phyloP scores from a whole-genome alignment of 2,329 filamentous ascomycete species.

The Curvularia lunata region DNA sequence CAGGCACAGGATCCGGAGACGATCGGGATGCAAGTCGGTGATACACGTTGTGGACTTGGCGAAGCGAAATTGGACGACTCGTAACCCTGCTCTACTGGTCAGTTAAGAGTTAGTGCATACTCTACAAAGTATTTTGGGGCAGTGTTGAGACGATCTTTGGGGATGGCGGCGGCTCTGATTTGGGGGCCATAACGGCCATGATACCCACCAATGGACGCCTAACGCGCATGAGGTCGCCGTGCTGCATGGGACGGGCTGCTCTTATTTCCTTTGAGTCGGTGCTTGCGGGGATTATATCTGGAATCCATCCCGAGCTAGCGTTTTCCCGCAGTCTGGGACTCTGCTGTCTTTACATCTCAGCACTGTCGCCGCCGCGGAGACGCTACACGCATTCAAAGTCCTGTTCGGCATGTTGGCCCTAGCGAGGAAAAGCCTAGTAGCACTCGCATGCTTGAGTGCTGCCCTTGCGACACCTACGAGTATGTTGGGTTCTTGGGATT shows the following conservation, averaged over 20 bases:
- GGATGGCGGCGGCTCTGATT: neutral
- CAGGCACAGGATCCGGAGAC: neutral
- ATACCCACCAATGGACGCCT: constrained; percentile 5
- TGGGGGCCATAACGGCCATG: neutral
- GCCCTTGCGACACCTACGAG: constrained; percentile 37
- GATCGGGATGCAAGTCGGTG: neutral
- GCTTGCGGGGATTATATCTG: neutral
- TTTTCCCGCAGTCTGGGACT: neutral
- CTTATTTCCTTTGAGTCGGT: neutral
- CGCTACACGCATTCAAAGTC: constrained; percentile 3
- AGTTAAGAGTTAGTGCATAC: neutral
- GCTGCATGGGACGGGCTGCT: neutral
- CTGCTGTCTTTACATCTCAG: neutral
- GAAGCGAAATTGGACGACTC: neutral
- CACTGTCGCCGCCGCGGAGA: neutral
- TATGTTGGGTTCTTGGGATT: constrained; percentile 7
- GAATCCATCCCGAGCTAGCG: neutral
- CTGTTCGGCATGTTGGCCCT: constrained; percentile 10
- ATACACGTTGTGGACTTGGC: neutral
- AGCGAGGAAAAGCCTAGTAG: constrained; percentile 21
- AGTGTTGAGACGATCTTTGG: constrained; percentile 1
- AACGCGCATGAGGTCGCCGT: neutral
- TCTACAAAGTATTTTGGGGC: neutral
- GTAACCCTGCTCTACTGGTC: neutral
- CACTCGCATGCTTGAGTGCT: constrained; percentile 29